Conservation (phyloP, 2,329 filamentous ascomycete species). For the Verticillium albo-atrum region DNA sequence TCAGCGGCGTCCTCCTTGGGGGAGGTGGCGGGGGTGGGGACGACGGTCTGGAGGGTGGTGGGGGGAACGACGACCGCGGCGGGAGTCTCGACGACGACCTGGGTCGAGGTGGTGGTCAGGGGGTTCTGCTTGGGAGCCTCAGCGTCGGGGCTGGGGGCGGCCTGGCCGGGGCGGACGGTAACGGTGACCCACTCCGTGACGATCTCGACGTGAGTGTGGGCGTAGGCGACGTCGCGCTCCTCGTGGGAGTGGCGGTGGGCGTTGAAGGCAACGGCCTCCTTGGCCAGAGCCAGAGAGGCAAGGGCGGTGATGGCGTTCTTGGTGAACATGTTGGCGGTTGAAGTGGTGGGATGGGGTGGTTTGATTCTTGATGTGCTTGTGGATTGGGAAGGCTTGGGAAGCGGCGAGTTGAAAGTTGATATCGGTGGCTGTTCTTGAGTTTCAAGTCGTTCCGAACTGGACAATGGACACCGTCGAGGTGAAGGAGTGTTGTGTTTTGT, state of each 20-base stretch:
- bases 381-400: background rate
- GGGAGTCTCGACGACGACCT: conserved; percentile 2
- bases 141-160: conserved; percentile 6
- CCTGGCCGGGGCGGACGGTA: conserved; percentile 30
- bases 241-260: conserved; percentile 35
- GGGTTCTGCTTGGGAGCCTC: conserved; percentile 4
- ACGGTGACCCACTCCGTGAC: conserved; percentile 36
- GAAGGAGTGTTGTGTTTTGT: background rate
- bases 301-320: conserved; percentile 35
- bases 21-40: conserved; percentile 2
- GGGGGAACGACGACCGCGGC: conserved; percentile 5
- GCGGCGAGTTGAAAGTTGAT: conserved; percentile 2
- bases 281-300: conserved; percentile 36
- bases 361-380: conserved; percentile 6
- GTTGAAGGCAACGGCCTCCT: conserved; percentile 37
- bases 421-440: background rate
- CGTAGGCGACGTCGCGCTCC: conserved; percentile 23
- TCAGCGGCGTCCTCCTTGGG: background rate
- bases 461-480: conserved; percentile 2
- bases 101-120: conserved; percentile 7
- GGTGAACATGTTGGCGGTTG: conserved; percentile 33
- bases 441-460: background rate
- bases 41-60: conserved; percentile 15
- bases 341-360: too few species aligned
- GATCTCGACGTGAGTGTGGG: conserved; percentile 26